phyloP scores from a whole-genome alignment of 2,329 filamentous ascomycete genomes.

The Fusarium sp. region DNA sequence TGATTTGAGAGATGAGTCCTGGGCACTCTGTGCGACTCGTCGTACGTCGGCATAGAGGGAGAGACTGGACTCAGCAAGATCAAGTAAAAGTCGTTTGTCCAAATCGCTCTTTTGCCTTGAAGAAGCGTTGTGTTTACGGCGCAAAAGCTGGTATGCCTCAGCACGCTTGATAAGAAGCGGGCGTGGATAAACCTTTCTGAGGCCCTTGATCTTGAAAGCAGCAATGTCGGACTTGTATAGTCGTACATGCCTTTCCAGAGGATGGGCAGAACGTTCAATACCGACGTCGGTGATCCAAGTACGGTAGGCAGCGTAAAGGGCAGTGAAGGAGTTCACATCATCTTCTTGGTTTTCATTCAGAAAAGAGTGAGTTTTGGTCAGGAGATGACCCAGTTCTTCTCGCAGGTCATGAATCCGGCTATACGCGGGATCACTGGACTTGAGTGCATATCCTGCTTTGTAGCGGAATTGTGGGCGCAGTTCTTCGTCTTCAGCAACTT shows the following conservation, averaged over 20 bases:
- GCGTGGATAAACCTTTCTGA: slow-evolving; percentile 91
- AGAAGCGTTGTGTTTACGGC: slow-evolving; percentile 92
- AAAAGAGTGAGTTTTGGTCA: slow-evolving; percentile 88
- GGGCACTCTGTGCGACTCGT: slow-evolving; percentile 89
- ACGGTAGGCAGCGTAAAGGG: slow-evolving; percentile 89
- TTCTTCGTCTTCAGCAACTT: slow-evolving; percentile 81
- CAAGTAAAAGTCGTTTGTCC: slow-evolving; percentile 84
- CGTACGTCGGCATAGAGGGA: slow-evolving; percentile 96
- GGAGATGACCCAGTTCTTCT: slow-evolving; percentile 79
- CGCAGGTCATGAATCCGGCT: slow-evolving; percentile 82
- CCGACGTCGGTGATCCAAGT: slow-evolving; percentile 99
- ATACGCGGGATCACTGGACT: slow-evolving; percentile 67
- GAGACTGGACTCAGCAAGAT: slow-evolving; percentile 88
- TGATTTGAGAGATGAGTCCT: slow-evolving; percentile 92
- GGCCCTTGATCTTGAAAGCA: slow-evolving; percentile 92
- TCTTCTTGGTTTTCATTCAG: slow-evolving; percentile 88
- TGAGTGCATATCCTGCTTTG: slow-evolving; percentile 85
- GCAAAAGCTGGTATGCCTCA: slow-evolving; percentile 92
- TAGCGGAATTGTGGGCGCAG: slow-evolving; percentile 89
- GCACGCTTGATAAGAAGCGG: slow-evolving; percentile 92
- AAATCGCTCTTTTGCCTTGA: slow-evolving; percentile 90
- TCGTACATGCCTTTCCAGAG: slow-evolving; percentile 85
- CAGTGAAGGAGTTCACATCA: slow-evolving; percentile 94
- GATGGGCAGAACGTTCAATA: slow-evolving; percentile 93
- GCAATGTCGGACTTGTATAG: slow-evolving; percentile 88